phyloP scores from a whole-genome alignment of 805 yeast species.

The Clavispora carvajalis region DNA sequence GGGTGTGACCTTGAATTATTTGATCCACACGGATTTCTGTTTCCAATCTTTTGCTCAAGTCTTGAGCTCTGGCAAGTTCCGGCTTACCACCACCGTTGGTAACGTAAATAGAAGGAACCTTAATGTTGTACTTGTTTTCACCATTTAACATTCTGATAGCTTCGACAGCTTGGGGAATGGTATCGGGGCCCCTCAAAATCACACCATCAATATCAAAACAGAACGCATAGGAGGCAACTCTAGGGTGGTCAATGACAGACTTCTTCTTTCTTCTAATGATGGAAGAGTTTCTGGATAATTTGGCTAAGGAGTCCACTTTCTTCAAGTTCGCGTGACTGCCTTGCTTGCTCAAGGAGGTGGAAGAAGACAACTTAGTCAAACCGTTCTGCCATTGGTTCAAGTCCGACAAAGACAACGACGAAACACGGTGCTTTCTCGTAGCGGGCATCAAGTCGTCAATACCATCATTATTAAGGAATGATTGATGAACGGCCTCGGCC shows the following conservation, averaged over 20 bases:
- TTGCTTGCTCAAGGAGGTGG: conserved; percentile 31
- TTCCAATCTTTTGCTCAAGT: conserved; percentile 57
- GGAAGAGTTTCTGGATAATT: conserved; percentile 42
- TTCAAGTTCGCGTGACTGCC: conserved; percentile 32
- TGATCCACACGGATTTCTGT: conserved; percentile 66
- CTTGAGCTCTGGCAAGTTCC: conserved; percentile 68
- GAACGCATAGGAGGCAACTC: conserved; percentile 81
- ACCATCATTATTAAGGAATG: conserved; percentile 68
- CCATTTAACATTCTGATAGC: conserved; percentile 74
- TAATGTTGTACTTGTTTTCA: conserved; percentile 66
- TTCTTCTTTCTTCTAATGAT: conserved; percentile 45
- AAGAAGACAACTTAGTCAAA: conserved; percentile 34
- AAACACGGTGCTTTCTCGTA: conserved; percentile 56
- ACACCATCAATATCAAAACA: conserved; percentile 95
- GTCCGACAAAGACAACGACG: conserved; percentile 64
- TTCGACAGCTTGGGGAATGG: conserved; percentile 73
- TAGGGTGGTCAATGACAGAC: conserved; percentile 56
- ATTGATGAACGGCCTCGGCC: conserved; percentile 29
- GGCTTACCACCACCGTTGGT: conserved; percentile 93
- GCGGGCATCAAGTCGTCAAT: conserved; percentile 63
- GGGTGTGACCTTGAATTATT: conserved; percentile 90
- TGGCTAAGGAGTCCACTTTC: conserved; percentile 41
- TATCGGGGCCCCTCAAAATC: conserved; percentile 75
- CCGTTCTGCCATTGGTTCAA: conserved; percentile 56
- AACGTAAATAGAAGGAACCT: conserved; percentile 71